Base-by-base conservation (phyloP, 148 eudicot genomes). In the Persicaria maculosa region DNA sequence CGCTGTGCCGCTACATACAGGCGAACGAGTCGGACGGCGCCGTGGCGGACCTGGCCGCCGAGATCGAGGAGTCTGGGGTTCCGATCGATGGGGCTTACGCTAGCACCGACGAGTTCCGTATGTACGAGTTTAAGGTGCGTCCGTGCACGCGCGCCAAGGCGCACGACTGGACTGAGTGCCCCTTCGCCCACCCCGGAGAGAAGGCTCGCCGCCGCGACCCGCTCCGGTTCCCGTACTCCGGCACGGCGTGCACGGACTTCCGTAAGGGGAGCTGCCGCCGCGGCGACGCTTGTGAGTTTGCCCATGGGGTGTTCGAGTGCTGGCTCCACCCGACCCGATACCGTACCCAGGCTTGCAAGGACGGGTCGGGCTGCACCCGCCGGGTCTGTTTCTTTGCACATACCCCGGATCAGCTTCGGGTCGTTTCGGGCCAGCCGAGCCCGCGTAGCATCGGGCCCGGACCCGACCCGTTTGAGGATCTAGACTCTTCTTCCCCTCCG, bases 131-230 rank as follows among this genome's bases (percentile, higher is more conserved):
- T 74, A 93, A 93, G 91, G 93, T 93, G n/a, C 81, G 98, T 79
- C 81, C 77, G 55, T 93, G 97, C 74, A 89, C 88, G 6, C 78
- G 95, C 4, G 85, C 90, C 81, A 82, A 91, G 43, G 83, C 88
- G 65, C 97, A 93, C 68, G 98, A 93, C 78, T 93, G 97, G 98
- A 93, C 98, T 1, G 97, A 91, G 79, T 93, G 97, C 43, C 98
- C 97, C 0, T 93, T 91, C 25, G 88, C 93, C 0, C 98, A 93
- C 31, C 95, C 97, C 0, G 97, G 97, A 1, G 98, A 93, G 79
- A 93, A 93, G 77, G 98, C 98, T 0, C 83, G 97, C 0, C 76
- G 98, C 16, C 65, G 98, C 73, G 97, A 91, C 55, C 98, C 95
- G 0, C 50, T 93, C 1, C 50, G 82, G 84, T 91, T 71, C 64